Evolutionary conservation across 805 yeast genomes (phyloP), one percentile per base, ranked within the genome.

Genomic region (Teunomyces lycoperdinae): DNA sequence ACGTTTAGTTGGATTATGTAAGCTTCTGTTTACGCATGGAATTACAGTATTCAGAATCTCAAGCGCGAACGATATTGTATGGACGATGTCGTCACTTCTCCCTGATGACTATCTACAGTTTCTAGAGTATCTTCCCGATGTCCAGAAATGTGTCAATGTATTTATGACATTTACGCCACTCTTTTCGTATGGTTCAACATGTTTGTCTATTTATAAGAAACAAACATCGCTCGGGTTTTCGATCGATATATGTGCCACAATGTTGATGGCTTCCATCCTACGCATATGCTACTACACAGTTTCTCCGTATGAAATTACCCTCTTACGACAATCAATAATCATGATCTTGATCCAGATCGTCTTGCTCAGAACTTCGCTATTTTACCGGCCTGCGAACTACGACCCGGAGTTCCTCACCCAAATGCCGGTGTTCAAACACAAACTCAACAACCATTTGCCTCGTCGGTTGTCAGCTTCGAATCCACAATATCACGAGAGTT

Each of bases 211-310:
- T 10, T 77, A 81, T 57, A 71, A 76, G 42, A 77, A 79, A 30
- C 71, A 83, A 60, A 77, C 90, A 0, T 79, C 92, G 1, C 73
- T 79, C 17, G 97, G 97, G 17, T 89, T 90, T 60, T 86, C 96
- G 4, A 73, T 89, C n/a, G 97, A 91, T 66, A 87, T 91, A 9
- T 91, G 97, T 67, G 91, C 89, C 5, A 88, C 96, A 5, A 89
- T 91, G 96, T 63, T 90, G 51, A 74, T 89, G 53, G 84, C 96
- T 0, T 79, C 89, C 36, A 79, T 83, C 4, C 67, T 89, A 41
- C 74, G 95, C 54, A 83, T 90, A 26, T 80, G 82, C 47, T 90
- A 88, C 69, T 91, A 85, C 70, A 64, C 85, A 51, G 83, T 88
- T 43, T 79, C 84, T 41, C 96, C 96, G 0, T 90, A 84, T 61